Evolutionary conservation across 805 yeast genomes (phyloP).

Genomic region (Ogataea pignaliae): DNA sequence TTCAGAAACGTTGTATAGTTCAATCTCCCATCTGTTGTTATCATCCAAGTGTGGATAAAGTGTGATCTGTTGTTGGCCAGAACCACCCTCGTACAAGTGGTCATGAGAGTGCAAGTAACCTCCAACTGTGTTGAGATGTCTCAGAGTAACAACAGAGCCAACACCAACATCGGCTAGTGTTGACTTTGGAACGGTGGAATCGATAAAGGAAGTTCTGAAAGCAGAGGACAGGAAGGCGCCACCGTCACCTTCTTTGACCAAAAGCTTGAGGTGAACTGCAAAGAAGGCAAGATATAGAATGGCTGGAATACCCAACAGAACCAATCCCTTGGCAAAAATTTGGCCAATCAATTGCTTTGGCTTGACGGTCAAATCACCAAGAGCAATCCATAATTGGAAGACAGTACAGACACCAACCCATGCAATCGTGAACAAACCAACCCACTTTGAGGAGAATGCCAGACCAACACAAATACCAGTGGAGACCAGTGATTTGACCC

Average conservation of each 20-base stretch:
- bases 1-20: constrained; percentile 56
- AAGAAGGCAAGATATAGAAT: constrained; percentile 54
- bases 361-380: constrained; percentile 64
- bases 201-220: constrained; percentile 59
- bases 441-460: constrained; percentile 78
- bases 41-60: constrained; percentile 73
- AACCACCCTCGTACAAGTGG: constrained; percentile 68
- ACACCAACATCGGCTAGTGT: constrained; percentile 68
- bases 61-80: constrained; percentile 80
- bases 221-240: constrained; percentile 68
- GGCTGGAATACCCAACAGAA: constrained; percentile 57
- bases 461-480: constrained; percentile 70
- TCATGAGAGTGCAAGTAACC: constrained; percentile 83
- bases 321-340: constrained; percentile 44
- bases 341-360: constrained; percentile 41
- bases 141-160: constrained; percentile 61
- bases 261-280: constrained; percentile 55
- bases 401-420: constrained; percentile 68
- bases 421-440: constrained; percentile 73
- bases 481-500: constrained; percentile 59
- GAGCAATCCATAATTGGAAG: constrained; percentile 61
- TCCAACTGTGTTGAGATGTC: constrained; percentile 68
- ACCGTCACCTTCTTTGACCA: constrained; percentile 65
- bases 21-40: constrained; percentile 70
- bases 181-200: constrained; percentile 54